These are phyloP conservation scores for Erodium texanum DNA, from an alignment of 441 rosid genomes.

Conservation along the genomic window DNA sequence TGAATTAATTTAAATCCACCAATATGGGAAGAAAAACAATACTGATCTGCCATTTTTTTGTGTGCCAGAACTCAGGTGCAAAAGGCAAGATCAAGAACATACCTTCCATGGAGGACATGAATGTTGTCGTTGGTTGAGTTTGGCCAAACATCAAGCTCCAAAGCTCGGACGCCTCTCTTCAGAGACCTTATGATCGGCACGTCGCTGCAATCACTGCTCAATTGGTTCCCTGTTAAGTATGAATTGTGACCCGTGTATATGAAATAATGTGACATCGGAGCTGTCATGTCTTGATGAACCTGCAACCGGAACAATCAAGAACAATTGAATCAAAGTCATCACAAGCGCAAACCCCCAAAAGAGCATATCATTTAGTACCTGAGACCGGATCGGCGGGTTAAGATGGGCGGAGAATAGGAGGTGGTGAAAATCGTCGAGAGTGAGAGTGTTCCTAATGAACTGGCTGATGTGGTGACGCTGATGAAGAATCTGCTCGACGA, in stretches of 20 bases:
- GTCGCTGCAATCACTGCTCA: slow-evolving; percentile 64
- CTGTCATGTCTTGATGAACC: slow-evolving; percentile 66
- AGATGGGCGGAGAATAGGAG: slow-evolving; percentile 50
- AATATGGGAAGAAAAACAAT: too few relatives aligned
- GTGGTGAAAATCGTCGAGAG: slow-evolving; percentile 54
- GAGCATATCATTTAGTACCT: slow-evolving; percentile 32
- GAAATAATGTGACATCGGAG: slow-evolving; percentile 71
- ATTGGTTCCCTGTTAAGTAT: slow-evolving; percentile 71
- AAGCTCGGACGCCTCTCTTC: slow-evolving; percentile 70
- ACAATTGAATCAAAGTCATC: too few relatives aligned
- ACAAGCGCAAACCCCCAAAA: too few relatives aligned
- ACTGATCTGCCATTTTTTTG: too few relatives aligned
- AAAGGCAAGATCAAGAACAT: too few relatives aligned
- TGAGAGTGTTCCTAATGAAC: slow-evolving; percentile 39
- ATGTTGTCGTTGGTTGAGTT: slow-evolving; percentile 59
- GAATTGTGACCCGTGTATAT: slow-evolving; percentile 81
- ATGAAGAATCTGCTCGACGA: slow-evolving; percentile 42
- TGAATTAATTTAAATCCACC: not conserved
- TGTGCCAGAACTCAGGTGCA: too few relatives aligned
- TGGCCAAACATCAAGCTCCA: slow-evolving; percentile 91
- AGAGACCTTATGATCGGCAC: slow-evolving; percentile 64
- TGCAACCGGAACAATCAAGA: too few relatives aligned
- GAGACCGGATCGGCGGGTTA: slow-evolving; percentile 38
- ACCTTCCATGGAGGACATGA: slow-evolving; percentile 88
- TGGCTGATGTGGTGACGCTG: slow-evolving; percentile 43